Percentiles rank a stretch among this genome's conserved stretches.
Evolutionary conservation across 345 rosid genomes (phyloP).

Genomic region (Rhizophora apiculata): DNA sequence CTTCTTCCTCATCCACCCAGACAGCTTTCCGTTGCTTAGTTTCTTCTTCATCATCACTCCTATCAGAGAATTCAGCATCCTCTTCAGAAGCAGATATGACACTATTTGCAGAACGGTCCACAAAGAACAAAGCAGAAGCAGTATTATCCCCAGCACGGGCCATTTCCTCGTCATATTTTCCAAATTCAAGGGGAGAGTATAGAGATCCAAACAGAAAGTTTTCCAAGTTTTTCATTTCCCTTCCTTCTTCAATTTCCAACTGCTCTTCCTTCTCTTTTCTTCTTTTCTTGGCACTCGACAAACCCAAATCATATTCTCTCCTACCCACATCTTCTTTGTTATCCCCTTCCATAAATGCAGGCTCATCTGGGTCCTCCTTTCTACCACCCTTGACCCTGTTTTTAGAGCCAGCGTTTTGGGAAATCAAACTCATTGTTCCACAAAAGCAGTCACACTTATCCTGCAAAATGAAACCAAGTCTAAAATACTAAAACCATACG

Average conservation of each 20-base stretch:
- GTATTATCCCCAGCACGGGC: conserved; percentile 24
- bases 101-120: conserved; percentile 48
- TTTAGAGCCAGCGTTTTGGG: conserved; percentile 50
- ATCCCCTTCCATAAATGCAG: conserved; percentile 23
- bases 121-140: conserved; percentile 50
- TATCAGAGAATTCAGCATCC: conserved; percentile 33
- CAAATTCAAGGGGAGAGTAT: conserved; percentile 70
- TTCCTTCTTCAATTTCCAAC: conserved; percentile 45
- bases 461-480: conserved; percentile 17
- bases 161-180: conserved; percentile 39
- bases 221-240: conserved; percentile 73
- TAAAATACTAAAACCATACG: neutral
- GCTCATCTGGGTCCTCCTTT: conserved; percentile 29
- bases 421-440: conserved; percentile 55
- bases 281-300: conserved; percentile 48
- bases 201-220: conserved; percentile 71
- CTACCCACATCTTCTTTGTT: conserved; percentile 29
- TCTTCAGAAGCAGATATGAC: conserved; percentile 33
- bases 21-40: conserved; percentile 48
- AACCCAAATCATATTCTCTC: conserved; percentile 30
- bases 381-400: conserved; percentile 29
- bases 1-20: conserved; percentile 97
- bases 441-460: neutral
- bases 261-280: conserved; percentile 50
- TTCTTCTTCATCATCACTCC: conserved; percentile 38